Base-by-base conservation (phyloP, 2,329 filamentous ascomycete species). In the Curvularia eragrostidis region DNA sequence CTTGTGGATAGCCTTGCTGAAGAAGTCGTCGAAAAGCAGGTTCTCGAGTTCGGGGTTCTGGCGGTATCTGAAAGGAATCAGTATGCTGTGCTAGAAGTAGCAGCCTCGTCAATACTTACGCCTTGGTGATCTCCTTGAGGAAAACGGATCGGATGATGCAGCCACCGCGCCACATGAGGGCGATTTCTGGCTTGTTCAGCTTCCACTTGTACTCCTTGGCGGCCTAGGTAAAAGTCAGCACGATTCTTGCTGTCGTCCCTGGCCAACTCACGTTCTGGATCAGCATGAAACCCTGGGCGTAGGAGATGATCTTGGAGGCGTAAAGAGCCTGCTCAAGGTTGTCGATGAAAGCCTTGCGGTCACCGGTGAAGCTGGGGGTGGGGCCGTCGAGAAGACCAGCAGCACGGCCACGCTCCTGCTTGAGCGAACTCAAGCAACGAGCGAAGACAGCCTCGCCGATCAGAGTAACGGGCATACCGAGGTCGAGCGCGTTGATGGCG, bases 111-210 rank as follows among this genome's bases (percentile, higher is more conserved):
- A 9, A n/a, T 13, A n/a, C 43, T 32, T 46, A 46, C 43, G 95
- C 95, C 68, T 89, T 89, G 72, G 95, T 99, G 83, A 99, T 99
- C 80, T 99, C 94, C 89, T 98, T 98, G 69, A 99, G 85, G 92
- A 99, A 99, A 77, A 99, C 95, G 68, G 95, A 98, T 81, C 95
- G 94, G 84, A 99, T 99, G 75, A 99, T 99, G 87, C 95, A 99
- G 72, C 95, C 95, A 84, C 95, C 95, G 80, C 95, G 92, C 95
- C 95, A 99, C 95, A 99, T 99, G 78, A 99, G 90, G 72, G 95
- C 95, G 76, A 99, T 99, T 73, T 96, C 97, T 67, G 95, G 95
- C 90, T 98, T 98, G 90, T 99, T 97, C 72, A 99, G 90, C 87
- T 97, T 97, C 95, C 95, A 99, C 72, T 83, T 81, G 84, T 96